phyloP scores from a whole-genome alignment of 495 filamentous ascomycete species.

The Letharia lupina region DNA sequence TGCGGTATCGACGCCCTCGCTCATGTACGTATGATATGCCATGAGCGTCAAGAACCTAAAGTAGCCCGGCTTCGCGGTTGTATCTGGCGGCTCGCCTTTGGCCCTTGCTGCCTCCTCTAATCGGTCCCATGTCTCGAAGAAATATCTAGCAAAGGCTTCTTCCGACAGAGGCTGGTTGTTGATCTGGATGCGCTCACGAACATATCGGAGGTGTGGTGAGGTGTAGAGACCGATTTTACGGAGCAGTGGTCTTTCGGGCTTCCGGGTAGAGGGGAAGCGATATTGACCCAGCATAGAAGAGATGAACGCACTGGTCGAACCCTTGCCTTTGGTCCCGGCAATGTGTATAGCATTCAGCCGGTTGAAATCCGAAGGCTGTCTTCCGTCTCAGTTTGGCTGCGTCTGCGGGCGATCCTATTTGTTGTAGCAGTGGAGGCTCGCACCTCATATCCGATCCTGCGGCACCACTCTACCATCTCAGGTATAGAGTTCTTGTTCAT shows the following conservation, averaged over 20 bases:
- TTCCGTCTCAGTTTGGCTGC: conserved; percentile 5
- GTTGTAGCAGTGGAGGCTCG: conserved; percentile 22
- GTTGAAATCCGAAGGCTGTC: conserved; percentile 65
- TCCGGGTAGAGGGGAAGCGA: conserved; percentile 25
- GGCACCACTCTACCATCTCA: conserved; percentile 70
- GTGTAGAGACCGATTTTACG: conserved; percentile 75
- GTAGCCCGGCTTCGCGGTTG: conserved; percentile 63
- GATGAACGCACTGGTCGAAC: conserved; percentile 64
- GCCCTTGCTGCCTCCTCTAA: conserved; percentile 47
- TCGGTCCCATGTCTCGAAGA: conserved; percentile 84
- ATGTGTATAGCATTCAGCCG: conserved; percentile 72
- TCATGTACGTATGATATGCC: conserved; percentile 78
- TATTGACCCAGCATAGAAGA: conserved; percentile 55
- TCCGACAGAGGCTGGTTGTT: conserved; percentile 67
- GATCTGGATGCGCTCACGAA: conserved; percentile 83
- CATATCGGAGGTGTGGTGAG: conserved; percentile 79
- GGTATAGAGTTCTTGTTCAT: conserved; percentile 61
- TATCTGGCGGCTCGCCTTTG: conserved; percentile 41
- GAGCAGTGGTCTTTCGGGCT: conserved; percentile 33
- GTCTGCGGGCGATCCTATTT: no score
- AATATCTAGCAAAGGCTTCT: conserved; percentile 69
- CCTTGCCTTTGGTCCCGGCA: conserved; percentile 91
- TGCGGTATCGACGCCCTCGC: conserved; percentile 70
- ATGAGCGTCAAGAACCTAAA: conserved; percentile 86
- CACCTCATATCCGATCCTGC: conserved; percentile 72